These are phyloP conservation scores for Populus hybrid DNA, from an alignment of 441 rosid genomes.

Conservation along the genomic window DNA sequence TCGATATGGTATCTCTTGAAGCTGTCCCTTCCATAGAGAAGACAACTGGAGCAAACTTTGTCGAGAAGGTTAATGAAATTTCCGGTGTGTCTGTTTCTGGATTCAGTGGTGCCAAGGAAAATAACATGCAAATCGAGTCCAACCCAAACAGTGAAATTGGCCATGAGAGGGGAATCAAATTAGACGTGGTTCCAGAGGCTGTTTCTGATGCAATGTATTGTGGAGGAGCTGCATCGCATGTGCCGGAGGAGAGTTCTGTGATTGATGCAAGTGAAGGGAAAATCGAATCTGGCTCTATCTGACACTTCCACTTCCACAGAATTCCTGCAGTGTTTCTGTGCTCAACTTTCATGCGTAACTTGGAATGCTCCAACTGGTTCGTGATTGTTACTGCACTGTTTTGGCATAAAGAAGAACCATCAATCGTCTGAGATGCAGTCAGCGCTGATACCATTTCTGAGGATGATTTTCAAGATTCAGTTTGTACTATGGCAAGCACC, in stretches of 20 bases:
- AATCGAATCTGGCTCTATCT: constrained; percentile 2
- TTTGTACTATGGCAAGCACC: not conserved
- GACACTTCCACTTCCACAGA: not conserved
- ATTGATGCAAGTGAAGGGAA: constrained; percentile 13
- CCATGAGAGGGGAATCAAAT: constrained; percentile 5
- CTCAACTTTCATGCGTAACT: not conserved
- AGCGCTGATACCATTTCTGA: not conserved
- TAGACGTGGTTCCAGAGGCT: constrained; percentile 3
- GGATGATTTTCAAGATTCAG: not conserved
- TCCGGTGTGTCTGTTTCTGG: constrained; percentile 12
- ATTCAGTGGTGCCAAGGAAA: not conserved
- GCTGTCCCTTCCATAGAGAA: constrained; percentile 15
- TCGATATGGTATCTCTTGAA: constrained; percentile 18
- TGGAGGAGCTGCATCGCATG: constrained; percentile 11
- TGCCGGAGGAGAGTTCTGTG: constrained; percentile 1
- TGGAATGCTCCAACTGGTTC: not conserved
- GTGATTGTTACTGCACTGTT: not conserved
- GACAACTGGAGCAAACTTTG: constrained; percentile 7
- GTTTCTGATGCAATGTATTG: constrained; percentile 5
- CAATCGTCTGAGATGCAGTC: not conserved
- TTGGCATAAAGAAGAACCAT: not conserved
- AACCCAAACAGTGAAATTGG: constrained; percentile 14
- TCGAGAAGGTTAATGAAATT: constrained; percentile 8
- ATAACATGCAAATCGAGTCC: constrained; percentile 11
- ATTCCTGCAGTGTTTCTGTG: not conserved